Evolutionary conservation across 2,329 filamentous ascomycete species (phyloP).

Genomic region (Rutstroemia sp.): DNA sequence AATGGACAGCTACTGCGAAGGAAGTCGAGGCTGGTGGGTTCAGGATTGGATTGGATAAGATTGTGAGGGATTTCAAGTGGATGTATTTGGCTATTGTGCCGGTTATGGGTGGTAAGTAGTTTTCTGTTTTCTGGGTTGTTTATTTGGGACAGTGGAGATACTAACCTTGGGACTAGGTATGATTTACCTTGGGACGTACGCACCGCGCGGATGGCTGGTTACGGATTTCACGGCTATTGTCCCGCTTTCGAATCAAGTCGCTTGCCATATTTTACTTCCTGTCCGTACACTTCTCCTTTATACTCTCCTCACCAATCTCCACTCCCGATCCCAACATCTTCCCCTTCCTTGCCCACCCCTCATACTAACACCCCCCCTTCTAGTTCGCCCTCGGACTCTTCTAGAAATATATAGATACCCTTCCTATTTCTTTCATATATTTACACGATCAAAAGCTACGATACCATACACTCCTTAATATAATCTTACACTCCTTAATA

Average conservation of each 20-base stretch:
- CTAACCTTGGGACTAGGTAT: constrained; percentile 12
- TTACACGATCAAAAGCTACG: no score
- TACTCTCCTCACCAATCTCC: not conserved
- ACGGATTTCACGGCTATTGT: constrained; percentile 50
- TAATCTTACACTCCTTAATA: no score
- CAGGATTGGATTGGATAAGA: constrained; percentile 47
- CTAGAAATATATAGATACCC: not conserved
- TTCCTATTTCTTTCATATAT: no score
- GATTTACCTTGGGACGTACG: constrained; percentile 22
- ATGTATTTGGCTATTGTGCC: constrained; percentile 32
- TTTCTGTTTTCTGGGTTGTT: not conserved
- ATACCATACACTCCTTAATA: no score
- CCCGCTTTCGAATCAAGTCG: constrained; percentile 39
- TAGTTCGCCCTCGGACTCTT: not conserved
- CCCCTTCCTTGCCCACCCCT: not conserved
- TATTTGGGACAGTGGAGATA: not conserved
- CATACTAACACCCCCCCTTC: not conserved
- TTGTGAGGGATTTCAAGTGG: constrained; percentile 48
- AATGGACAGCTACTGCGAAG: constrained; percentile 50
- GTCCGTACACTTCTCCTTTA: not conserved
- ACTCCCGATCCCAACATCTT: not conserved
- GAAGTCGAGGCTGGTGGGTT: constrained; percentile 50
- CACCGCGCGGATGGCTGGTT: constrained; percentile 44
- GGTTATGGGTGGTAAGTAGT: constrained; percentile 11
- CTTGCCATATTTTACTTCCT: constrained; percentile 16